Evolutionary conservation across 192 early-diverging fungal genomes (phyloP).

Genomic region (Backusella sp.): DNA sequence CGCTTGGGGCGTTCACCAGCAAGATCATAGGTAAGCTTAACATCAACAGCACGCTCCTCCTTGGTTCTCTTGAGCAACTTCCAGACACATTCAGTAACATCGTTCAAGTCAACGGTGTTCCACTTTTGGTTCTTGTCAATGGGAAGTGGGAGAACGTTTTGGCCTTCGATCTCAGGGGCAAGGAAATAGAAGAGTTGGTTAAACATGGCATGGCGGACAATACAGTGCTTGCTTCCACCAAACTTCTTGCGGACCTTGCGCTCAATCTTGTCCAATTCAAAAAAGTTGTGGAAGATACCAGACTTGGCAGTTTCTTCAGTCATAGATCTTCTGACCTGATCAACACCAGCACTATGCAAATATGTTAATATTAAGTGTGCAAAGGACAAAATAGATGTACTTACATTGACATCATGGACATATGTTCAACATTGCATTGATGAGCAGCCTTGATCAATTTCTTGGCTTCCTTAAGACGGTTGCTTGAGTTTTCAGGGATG

Average conservation of each 20-base stretch:
- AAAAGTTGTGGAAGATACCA: conserved; percentile 11
- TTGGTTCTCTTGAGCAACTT: conserved; percentile 1
- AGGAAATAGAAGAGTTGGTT: conserved; percentile 28
- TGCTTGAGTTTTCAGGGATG: conserved; percentile 16
- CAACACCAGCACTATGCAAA: conserved; percentile 23
- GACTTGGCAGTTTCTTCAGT: not conserved
- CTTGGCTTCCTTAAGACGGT: conserved; percentile 19
- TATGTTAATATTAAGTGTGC: not conserved
- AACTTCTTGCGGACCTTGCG: conserved; percentile 4
- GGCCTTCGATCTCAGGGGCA: conserved; percentile 13
- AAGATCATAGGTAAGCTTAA: conserved; percentile 2
- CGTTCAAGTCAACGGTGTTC: conserved; percentile 19
- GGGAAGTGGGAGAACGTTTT: conserved; percentile 14
- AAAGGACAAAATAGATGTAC: not conserved
- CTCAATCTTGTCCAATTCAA: conserved; percentile 19
- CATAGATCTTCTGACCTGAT: conserved; percentile 3
- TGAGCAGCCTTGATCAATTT: conserved; percentile 16
- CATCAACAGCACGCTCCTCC: not conserved
- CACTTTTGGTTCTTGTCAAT: conserved; percentile 23
- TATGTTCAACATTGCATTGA: conserved; percentile 6
- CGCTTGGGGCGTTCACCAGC: not conserved
- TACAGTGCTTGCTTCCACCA: not conserved
- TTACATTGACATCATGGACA: conserved; percentile 21
- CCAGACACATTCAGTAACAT: conserved; percentile 17
- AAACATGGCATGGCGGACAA: conserved; percentile 15